These are phyloP conservation scores for Crithidia acanthocephali DNA, from an alignment of 208 protist species.

Conservation along the genomic window DNA sequence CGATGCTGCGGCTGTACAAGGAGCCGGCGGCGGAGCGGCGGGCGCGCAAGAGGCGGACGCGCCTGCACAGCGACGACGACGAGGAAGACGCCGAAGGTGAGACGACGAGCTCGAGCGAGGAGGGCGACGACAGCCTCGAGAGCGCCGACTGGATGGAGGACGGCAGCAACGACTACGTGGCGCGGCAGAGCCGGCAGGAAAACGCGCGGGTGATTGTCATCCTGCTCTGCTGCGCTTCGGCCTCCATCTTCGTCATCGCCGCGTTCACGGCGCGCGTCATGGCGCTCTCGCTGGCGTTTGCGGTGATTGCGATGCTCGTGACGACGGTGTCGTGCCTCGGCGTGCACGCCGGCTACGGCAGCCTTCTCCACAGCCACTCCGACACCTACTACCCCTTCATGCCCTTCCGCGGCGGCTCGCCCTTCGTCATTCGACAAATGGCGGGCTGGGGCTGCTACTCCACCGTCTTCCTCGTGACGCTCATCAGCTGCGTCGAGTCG, in stretches of 20 bases:
- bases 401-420: slow-evolving; percentile 75
- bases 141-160: slow-evolving; percentile 6
- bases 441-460: slow-evolving; percentile 68
- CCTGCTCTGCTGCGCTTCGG: slow-evolving; percentile 62
- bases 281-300: slow-evolving; percentile 53
- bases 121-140: slow-evolving; percentile 14
- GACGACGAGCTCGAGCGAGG: background rate
- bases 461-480: slow-evolving; percentile 54
- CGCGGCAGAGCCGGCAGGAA: slow-evolving; percentile 34
- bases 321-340: slow-evolving; percentile 67
- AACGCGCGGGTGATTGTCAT: slow-evolving; percentile 59
- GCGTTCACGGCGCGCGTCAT: slow-evolving; percentile 52
- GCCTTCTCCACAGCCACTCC: slow-evolving; percentile 42
- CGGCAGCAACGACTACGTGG: slow-evolving; percentile 4
- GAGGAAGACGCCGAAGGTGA: background rate
- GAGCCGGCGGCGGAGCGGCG: slow-evolving; percentile 11
- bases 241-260: slow-evolving; percentile 60
- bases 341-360: slow-evolving; percentile 74
- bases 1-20: slow-evolving; percentile 34
- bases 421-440: slow-evolving; percentile 67
- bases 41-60: background rate
- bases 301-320: slow-evolving; percentile 53
- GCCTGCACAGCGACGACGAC: background rate
- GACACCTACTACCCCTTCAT: slow-evolving; percentile 65
- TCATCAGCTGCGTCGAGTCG: slow-evolving; percentile 59